Evolutionary conservation across 352 stramenopile species (phyloP), one percentile per base, ranked within the genome.

Genomic region (Globisporangium echinulatum): DNA sequence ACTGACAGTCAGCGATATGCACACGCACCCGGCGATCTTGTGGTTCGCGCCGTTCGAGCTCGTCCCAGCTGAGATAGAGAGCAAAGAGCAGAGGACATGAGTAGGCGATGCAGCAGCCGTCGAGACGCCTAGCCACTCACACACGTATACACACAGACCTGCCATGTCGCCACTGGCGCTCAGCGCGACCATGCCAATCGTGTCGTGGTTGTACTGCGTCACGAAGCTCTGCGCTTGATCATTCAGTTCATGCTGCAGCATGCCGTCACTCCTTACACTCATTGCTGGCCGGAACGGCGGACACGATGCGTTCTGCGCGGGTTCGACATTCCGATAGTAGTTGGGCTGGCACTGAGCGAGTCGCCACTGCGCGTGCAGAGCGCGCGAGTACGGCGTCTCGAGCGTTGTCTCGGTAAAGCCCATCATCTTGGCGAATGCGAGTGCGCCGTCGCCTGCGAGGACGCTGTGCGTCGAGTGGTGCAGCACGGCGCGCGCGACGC

Each of bases 361-460:
- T 3, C 62, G 50, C 90, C 90, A 97, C 5, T 83, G 46, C 1
- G 67, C 37, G 59, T 87, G 73, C 43, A 88, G 63, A 43, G 74
- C 58, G 5, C 58, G 58, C 5, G 87, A 96, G 49, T 79, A 69
- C 10, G 71, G 67, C 14, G 87, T 96, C 36, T 75, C 67, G 36
- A 96, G 69, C 13, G 78, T 69, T 33, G 78, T 83, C 54, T 93
- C 85, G 11, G 80, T n/a, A 40, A 96, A 91, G 19, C 88, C 87
- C 81, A 96, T 92, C 87, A 97, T 96, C 58, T 89, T 90, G 10
- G 88, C 90, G 66, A 97, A 97, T 52, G 46, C 67, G 15, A 91
- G 75, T 50, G 90, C 90, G 43, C 87, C 90, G 46, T 96, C 80
- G 2, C 88, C 88, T 7, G 86, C 86, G 17, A 97, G 70, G 36